Percentiles rank a stretch among this genome's conserved stretches.
Evolutionary conservation across 257 asterid genomes (phyloP).

Genomic region (Petunia secreta): DNA sequence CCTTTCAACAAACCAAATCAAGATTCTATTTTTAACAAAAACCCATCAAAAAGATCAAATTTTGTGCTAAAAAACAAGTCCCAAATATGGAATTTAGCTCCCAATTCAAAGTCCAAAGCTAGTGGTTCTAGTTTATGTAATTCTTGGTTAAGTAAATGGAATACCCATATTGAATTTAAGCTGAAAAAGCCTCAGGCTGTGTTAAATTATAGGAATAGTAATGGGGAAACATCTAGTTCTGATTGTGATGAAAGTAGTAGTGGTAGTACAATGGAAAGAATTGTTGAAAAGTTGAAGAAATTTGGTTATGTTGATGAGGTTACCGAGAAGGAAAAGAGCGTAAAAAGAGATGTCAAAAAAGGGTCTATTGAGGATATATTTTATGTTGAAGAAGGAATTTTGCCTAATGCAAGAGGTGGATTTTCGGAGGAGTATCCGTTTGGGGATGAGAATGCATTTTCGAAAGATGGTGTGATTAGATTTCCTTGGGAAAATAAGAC

Average conservation of each 20-base stretch:
- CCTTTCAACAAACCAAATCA: slow-evolving; percentile 48
- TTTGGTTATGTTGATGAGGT: slow-evolving; percentile 80
- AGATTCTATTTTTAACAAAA: slow-evolving; percentile 37
- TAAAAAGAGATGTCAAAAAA: slow-evolving; percentile 53
- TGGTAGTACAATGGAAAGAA: slow-evolving; percentile 94
- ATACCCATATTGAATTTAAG: slow-evolving; percentile 36
- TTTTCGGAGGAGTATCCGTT: slow-evolving; percentile 60
- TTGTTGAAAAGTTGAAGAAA: slow-evolving; percentile 84
- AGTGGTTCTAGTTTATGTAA: slow-evolving; percentile 36
- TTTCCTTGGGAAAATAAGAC: slow-evolving; percentile 84
- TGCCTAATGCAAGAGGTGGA: slow-evolving; percentile 85
- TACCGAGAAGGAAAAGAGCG: slow-evolving; percentile 39
- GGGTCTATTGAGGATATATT: slow-evolving; percentile 89
- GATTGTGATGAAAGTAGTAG: slow-evolving; percentile 74
- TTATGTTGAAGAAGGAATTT: slow-evolving; percentile 75
- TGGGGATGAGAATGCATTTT: slow-evolving; percentile 55
- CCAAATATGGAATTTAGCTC: slow-evolving; percentile 32
- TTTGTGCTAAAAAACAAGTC: slow-evolving; percentile 40
- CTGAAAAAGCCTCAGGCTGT: slow-evolving; percentile 50
- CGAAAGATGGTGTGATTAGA: slow-evolving; percentile 49
- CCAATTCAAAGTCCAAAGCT: slow-evolving; percentile 28
- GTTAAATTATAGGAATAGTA: slow-evolving; percentile 51
- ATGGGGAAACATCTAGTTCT: slow-evolving; percentile 64
- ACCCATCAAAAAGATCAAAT: slow-evolving; percentile 45
- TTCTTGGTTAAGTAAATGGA: slow-evolving; percentile 87